Base-by-base conservation (phyloP, 768 basidiomycete genomes). In the Russula ochroleuca region DNA sequence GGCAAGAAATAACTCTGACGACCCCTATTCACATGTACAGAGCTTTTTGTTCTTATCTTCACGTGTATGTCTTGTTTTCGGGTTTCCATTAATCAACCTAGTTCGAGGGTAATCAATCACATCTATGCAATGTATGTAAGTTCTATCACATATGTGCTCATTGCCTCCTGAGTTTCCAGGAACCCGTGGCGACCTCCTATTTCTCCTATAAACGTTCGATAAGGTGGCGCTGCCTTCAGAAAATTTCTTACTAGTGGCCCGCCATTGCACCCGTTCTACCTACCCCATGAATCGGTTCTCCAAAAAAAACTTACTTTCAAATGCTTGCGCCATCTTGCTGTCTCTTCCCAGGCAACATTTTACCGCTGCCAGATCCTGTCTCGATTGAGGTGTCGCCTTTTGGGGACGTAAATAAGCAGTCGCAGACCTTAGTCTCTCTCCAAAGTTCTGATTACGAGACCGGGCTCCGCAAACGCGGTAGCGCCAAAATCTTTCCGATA, bases 1-100 rank as follows among this genome's bases (percentile, higher is more conserved):
- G 68, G 66, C 50, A 68, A 64, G 49, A 64, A 23, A 40, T 64
- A 25, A 52, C 49, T 33, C 41, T 37, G 33, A 19, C 43, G 11
- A 15, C 31, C 23, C n/a, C n/a, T 33, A 17, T 38, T 21, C 31
- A 37, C 47, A 37, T 59, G 47, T 49, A 21, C 9, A 31, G 37
- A 49, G 14, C 14, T 55, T 35, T 31, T 49, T n/a, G 19, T n/a
- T 11, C 14, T 19, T 41, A 45, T 54, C 25, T 21, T 13, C 47
- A 40, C 45, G 45, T 17, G 19, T 60, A 54, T 38, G 41, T 50
- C 63, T 64, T 55, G 52, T 59, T 64, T 63, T 37, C 50, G 45
- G 10, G 48, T 28, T 49, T 28, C 35, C 33, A 57, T 58, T 41
- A 48, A 15, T 15, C 28, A 38, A 51, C 11, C 50, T 63, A 48